Evolutionary conservation across 225 moss, liverwort and hornwort genomes (phyloP), one percentile per base, ranked within the genome.

Genomic region (Neckera pumila): DNA sequence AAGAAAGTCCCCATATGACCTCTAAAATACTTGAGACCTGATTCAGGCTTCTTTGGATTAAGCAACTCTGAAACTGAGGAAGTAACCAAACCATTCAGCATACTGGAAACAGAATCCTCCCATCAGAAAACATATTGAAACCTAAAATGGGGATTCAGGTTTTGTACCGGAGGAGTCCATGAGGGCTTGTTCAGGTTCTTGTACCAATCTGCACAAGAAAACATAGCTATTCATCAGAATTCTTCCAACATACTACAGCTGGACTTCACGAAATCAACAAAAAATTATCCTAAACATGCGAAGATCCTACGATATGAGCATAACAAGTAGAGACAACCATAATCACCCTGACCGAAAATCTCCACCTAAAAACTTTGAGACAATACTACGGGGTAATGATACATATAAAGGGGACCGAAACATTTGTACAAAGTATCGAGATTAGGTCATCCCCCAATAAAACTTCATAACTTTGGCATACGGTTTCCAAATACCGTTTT

Each of bases 131-230:
- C 33, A 57, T 14, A 26, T 40, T 26, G 59, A 19, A 49, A 85
- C 83, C 30, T 49, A 60, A 56, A 80, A 53, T 79, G 54, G 45
- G 61, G 17, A 66, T 80, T 71, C 80, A 79, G 49, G n/a, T 20
- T 73, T 62, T 76, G 80, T 90, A 98, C 98, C 88, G 98, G 95
- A 84, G 98, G 98, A 36, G 97, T 98, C 98, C 98, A 98, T 93
- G 96, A 93, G 30, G 97, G 97, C 91, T 97, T 98, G 91, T 95
- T 91, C 90, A 98, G 60, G 58, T 84, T n/a, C 74, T 83, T 93
- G 86, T 95, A 98, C 98, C 97, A 98, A 40, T 93, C 98, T 98
- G 95, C 87, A 86, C 67, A 69, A 19, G 40, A 81, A 78, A 49
- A 86, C 49, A 34, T 69, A 71, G 49, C 30, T 49, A 57, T 57